Conservation (phyloP, 495 filamentous ascomycete genomes). For the Usnea hakonensis region DNA sequence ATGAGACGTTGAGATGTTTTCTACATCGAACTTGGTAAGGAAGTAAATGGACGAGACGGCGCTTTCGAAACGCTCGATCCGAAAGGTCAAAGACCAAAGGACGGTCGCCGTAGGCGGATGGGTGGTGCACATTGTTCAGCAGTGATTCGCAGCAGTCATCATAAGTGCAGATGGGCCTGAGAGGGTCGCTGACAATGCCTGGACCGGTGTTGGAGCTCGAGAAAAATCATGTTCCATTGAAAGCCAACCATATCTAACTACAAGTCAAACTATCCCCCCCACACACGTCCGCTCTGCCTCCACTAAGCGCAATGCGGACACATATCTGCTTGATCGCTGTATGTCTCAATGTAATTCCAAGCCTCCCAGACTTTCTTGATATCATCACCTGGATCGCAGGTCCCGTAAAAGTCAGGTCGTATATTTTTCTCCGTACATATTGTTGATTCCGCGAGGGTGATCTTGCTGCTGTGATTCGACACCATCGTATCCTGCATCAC, state of each 20-base stretch:
- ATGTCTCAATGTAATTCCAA: slow-evolving; percentile 1
- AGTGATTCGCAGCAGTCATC: background rate
- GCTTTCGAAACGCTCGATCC: background rate
- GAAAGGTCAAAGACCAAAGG: background rate
- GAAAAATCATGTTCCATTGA: background rate
- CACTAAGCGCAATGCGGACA: background rate
- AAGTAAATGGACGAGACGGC: background rate
- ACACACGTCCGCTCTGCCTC: background rate
- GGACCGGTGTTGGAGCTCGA: background rate
- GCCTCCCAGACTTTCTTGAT: background rate
- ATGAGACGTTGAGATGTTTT: background rate
- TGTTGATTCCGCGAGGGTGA: background rate
- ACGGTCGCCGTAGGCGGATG: background rate
- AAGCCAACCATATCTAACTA: background rate
- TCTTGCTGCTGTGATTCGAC: background rate
- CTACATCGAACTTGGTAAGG: background rate
- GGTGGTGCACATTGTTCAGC: background rate
- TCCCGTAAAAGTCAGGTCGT: too few relatives aligned
- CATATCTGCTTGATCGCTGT: background rate
- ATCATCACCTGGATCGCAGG: too few relatives aligned
- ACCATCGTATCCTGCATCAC: background rate
- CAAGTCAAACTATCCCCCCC: background rate
- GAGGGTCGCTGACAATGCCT: background rate
- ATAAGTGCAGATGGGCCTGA: background rate
- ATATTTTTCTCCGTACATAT: fast-evolving